Evolutionary conservation across 208 protist genomes (phyloP).

Genomic region (Trypanosoma conorhini): DNA sequence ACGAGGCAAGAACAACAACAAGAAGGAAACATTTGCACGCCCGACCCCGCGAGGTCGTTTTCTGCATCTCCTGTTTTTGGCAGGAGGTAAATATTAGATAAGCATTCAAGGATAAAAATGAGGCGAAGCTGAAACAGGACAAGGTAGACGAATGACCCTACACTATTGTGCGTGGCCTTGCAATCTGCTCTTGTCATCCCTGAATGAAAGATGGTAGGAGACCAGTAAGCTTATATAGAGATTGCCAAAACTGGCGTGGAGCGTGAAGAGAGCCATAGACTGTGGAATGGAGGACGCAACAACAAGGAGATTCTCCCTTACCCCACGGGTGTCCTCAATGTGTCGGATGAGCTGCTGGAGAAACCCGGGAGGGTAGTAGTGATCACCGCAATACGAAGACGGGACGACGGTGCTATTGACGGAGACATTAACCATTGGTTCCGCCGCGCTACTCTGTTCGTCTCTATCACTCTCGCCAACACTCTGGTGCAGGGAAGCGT

Average conservation of each 20-base stretch:
- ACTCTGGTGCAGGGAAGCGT: not conserved
- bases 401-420: not conserved
- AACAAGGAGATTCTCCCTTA: constrained; percentile 23
- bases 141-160: not conserved
- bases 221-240: constrained; percentile 32
- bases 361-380: constrained; percentile 25
- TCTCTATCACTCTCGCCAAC: constrained; percentile 12
- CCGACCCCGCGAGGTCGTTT: not conserved
- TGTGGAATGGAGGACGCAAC: constrained; percentile 29
- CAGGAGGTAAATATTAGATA: not conserved
- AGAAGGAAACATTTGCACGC: not conserved
- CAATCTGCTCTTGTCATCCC: not conserved
- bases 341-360: constrained; percentile 9
- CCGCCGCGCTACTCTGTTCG: not conserved
- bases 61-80: not conserved
- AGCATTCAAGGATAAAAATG: not conserved
- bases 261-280: constrained; percentile 17
- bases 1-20: not conserved
- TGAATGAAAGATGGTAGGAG: constrained; percentile 27
- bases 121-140: not conserved
- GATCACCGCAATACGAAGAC: constrained; percentile 1
- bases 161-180: not conserved
- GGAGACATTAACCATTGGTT: not conserved
- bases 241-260: constrained; percentile 13
- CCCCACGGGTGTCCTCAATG: constrained; percentile 21